Conservation (phyloP, 371 early-diverging fungal species). For the Rhizopus microsporus region DNA sequence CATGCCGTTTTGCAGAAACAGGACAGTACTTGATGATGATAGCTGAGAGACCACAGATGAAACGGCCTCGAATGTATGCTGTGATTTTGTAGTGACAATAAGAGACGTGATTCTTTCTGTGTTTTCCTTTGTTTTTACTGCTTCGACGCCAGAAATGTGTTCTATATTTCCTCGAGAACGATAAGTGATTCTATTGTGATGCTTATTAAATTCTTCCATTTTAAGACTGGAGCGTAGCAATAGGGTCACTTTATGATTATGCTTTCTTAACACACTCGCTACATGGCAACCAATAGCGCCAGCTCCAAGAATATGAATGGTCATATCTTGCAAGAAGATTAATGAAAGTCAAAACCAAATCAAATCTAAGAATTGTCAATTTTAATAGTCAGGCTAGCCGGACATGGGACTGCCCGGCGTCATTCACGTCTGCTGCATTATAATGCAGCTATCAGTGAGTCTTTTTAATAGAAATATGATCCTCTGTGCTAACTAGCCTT, state of each 20-base stretch:
- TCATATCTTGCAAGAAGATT: conserved; percentile 20
- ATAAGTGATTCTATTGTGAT: conserved; percentile 31
- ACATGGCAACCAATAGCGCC: conserved; percentile 51
- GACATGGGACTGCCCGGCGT: background rate
- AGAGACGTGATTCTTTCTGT: conserved; percentile 23
- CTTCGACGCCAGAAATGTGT: conserved; percentile 17
- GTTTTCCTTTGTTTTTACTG: conserved; percentile 4
- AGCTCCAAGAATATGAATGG: conserved; percentile 46
- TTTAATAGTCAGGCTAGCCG: too few relatives aligned
- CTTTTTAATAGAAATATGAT: too few relatives aligned
- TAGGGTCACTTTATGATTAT: conserved; percentile 33
- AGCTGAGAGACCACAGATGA: conserved; percentile 36
- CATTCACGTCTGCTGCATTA: background rate
- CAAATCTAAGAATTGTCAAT: too few relatives aligned
- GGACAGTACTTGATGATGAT: conserved; percentile 40
- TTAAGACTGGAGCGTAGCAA: conserved; percentile 32
- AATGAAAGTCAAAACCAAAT: background rate
- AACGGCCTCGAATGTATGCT: conserved; percentile 50
- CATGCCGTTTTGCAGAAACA: conserved; percentile 69
- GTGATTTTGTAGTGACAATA: conserved; percentile 49
- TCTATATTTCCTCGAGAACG: conserved; percentile 9
- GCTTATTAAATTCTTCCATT: conserved; percentile 23
- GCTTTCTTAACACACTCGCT: conserved; percentile 25
- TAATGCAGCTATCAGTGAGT: too few relatives aligned
- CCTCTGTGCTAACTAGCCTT: too few relatives aligned